A percentile compares a stretch with the other conserved stretches of the same genome.
These are phyloP conservation scores for Zygoascus bituminiphila DNA, from an alignment of 805 yeast genomes.

Conservation along the genomic window DNA sequence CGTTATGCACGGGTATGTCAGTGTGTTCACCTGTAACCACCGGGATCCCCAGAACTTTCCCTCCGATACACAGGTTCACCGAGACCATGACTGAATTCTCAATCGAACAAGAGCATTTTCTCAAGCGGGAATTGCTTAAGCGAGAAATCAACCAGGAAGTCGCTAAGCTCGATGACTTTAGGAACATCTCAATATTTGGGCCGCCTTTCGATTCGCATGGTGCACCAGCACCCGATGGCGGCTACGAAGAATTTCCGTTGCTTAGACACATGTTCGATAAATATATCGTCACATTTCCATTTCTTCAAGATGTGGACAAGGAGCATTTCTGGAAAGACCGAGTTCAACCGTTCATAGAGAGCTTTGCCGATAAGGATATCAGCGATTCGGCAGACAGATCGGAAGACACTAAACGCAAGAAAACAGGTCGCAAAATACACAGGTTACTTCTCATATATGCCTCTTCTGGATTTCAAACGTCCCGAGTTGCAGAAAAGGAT, in stretches of 20 bases:
- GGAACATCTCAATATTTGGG: constrained; percentile 64
- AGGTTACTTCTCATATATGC: constrained; percentile 58
- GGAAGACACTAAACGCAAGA: constrained; percentile 56
- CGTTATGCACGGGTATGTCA: too few relatives aligned
- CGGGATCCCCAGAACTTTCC: neutral
- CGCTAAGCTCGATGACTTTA: constrained; percentile 45
- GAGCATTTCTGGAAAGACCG: constrained; percentile 71
- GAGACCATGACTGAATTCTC: constrained; percentile 17
- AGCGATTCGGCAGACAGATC: constrained; percentile 69
- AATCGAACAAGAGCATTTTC: constrained; percentile 74
- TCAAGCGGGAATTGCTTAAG: constrained; percentile 72
- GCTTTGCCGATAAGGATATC: constrained; percentile 63
- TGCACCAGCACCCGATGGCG: constrained; percentile 5
- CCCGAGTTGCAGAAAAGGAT: constrained; percentile 25
- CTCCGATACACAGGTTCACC: neutral
- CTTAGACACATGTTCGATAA: constrained; percentile 55
- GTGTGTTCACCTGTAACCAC: too few relatives aligned
- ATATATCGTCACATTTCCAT: constrained; percentile 67
- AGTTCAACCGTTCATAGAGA: constrained; percentile 75
- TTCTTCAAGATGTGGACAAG: constrained; percentile 43
- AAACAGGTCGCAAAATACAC: constrained; percentile 52
- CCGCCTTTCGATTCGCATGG: constrained; percentile 49
- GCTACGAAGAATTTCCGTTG: constrained; percentile 48
- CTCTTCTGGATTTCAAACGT: constrained; percentile 65
- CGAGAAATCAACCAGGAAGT: constrained; percentile 58